Percentiles rank a stretch among this genome's conserved stretches.
Evolutionary conservation across 164 flowering plant genomes (phyloP).

Genomic region (Liriodendron chinense): DNA sequence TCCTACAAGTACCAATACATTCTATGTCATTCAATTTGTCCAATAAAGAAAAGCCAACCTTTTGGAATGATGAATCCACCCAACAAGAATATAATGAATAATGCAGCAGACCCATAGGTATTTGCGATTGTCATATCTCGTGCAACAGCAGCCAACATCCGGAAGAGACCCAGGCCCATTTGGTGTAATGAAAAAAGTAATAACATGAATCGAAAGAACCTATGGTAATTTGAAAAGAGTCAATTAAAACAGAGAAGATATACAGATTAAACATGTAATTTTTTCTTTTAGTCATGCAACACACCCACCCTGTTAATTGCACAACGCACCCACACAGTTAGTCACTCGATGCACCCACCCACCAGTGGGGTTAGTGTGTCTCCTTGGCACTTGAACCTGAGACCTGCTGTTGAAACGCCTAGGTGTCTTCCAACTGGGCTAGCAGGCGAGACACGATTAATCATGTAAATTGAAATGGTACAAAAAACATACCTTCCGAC

Average conservation of each 20-base stretch:
- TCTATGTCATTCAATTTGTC: background rate
- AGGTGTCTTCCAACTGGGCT: no score
- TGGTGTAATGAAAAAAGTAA: constrained; percentile 66
- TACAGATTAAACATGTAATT: background rate
- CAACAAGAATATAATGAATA: constrained; percentile 50
- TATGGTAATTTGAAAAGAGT: constrained; percentile 23
- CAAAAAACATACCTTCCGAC: constrained; percentile 54
- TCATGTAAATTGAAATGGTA: background rate
- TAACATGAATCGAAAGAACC: constrained; percentile 80
- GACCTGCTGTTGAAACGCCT: no score
- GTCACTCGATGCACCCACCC: no score
- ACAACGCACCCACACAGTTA: no score
- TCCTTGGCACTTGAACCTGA: no score
- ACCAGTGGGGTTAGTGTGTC: no score
- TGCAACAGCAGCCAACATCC: constrained; percentile 62
- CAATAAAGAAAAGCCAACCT: constrained; percentile 34
- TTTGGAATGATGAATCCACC: constrained; percentile 89
- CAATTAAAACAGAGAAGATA: constrained; percentile 6
- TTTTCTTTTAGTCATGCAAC: no score
- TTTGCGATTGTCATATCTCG: constrained; percentile 75
- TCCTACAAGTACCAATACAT: background rate
- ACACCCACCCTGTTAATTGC: no score
- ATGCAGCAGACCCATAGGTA: constrained; percentile 70
- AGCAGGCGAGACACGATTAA: no score
- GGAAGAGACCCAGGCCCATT: constrained; percentile 88